Conservation (phyloP, 225 moss, liverwort and hornwort genomes). For the Straminergon stramineum region DNA sequence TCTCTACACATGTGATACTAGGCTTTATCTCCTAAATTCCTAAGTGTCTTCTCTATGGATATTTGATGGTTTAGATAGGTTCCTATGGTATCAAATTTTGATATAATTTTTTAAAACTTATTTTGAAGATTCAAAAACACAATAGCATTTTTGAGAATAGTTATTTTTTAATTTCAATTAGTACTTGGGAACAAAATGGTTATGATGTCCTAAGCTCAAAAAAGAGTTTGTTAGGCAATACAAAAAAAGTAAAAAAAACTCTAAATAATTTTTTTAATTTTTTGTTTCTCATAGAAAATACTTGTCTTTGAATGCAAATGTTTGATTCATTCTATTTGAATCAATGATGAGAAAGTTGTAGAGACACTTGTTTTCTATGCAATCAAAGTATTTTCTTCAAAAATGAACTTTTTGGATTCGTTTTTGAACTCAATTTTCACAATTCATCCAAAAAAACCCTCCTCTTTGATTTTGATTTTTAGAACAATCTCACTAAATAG, state of each 20-base stretch:
- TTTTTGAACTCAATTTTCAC: background rate
- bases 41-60: accelerated
- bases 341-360: background rate
- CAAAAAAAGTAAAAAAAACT: background rate
- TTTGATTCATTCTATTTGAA: background rate
- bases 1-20: background rate
- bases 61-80: accelerated
- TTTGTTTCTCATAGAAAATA: background rate
- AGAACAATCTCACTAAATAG: background rate
- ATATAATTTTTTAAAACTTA: accelerated
- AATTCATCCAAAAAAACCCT: accelerated
- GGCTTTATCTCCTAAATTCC: accelerated
- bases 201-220: background rate
- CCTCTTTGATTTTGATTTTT: background rate
- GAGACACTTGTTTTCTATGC: accelerated
- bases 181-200: background rate
- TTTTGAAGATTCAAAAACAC: background rate
- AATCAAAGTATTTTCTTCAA: background rate
- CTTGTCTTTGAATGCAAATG: accelerated
- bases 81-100: background rate
- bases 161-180: too few relatives aligned
- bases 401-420: accelerated
- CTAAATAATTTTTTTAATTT: background rate
- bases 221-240: accelerated
- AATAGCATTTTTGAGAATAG: too few relatives aligned